phyloP scores from a whole-genome alignment of 306 rosid species.

The Begonia masoniana region DNA sequence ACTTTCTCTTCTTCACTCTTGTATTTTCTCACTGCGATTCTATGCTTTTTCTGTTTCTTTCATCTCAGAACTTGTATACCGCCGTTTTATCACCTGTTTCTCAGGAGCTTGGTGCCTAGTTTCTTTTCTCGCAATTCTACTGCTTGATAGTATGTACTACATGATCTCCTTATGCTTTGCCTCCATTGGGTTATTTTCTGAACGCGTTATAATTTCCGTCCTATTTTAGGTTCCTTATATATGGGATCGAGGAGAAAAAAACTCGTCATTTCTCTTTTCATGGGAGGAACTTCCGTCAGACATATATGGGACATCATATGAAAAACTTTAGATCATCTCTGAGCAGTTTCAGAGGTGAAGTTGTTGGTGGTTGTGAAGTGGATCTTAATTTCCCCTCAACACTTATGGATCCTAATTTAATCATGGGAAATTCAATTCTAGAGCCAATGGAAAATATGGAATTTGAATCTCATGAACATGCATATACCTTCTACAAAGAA shows the following conservation, averaged over 20 bases:
- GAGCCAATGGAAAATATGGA: conserved; percentile 12
- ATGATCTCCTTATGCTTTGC: no score
- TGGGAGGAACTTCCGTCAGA: not conserved
- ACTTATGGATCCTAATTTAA: conserved; percentile 6
- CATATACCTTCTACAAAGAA: conserved; percentile 11
- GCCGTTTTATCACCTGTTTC: no score
- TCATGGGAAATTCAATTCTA: conserved; percentile 1
- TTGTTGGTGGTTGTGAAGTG: conserved; percentile 4
- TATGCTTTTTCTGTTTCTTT: not conserved
- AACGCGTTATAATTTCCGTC: not conserved
- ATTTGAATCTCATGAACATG: conserved; percentile 14
- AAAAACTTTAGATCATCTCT: conserved; percentile 6
- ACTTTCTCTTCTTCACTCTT: not conserved
- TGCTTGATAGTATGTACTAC: no score
- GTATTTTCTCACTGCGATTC: not conserved
- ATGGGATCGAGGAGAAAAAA: not conserved
- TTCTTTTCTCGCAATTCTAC: no score
- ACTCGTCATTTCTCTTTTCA: conserved; percentile 2
- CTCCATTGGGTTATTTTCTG: no score
- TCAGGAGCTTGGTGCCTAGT: no score
- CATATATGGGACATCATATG: conserved; percentile 7
- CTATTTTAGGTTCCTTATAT: not conserved
- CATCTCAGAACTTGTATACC: not conserved
- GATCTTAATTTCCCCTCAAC: conserved; percentile 13
- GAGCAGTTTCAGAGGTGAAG: conserved; percentile 13